Conservation (phyloP, 768 basidiomycete species). For the Leccinum barrowsii region DNA sequence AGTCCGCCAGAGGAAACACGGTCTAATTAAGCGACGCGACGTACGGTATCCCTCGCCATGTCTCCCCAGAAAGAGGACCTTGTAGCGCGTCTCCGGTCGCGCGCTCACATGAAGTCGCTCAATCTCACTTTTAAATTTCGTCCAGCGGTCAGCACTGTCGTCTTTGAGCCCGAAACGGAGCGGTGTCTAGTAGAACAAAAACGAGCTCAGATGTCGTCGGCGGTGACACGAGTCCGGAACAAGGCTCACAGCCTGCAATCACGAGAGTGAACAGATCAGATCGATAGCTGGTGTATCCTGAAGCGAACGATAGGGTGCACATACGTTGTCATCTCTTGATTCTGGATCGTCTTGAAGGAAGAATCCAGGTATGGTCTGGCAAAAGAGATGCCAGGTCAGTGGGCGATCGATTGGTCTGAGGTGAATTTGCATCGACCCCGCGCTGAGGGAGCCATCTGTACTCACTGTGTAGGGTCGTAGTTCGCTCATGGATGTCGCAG, state of each 20-base stretch:
- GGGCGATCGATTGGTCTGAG: not conserved
- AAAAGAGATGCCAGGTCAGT: not conserved
- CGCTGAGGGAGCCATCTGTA: not conserved
- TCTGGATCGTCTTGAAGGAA: conserved; percentile 25
- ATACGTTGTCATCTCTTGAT: conserved; percentile 8
- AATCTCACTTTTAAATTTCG: conserved; percentile 40
- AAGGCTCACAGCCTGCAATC: conserved; percentile 14
- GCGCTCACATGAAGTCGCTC: conserved; percentile 42
- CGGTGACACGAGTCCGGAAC: not conserved
- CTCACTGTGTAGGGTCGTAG: conserved; percentile 16
- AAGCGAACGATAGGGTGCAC: not conserved
- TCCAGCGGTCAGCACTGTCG: conserved; percentile 49
- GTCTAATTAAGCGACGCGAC: conserved; percentile 31
- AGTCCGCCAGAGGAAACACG: not conserved
- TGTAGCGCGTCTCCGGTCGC: conserved; percentile 43
- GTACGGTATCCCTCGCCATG: conserved; percentile 75
- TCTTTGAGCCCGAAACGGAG: conserved; percentile 59
- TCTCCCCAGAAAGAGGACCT: conserved; percentile 62
- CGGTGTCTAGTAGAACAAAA: conserved; percentile 44
- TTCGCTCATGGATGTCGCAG: not conserved
- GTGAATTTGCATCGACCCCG: not conserved
- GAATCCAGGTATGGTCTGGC: conserved; percentile 8
- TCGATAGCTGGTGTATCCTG: not conserved
- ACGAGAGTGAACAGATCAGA: not conserved
- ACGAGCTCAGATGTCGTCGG: not conserved